A percentile compares a stretch with the other conserved stretches of the same genome.
These are phyloP conservation scores for Xylariaceae sp. DNA, from an alignment of 2,329 filamentous ascomycete genomes.

Conservation along the genomic window DNA sequence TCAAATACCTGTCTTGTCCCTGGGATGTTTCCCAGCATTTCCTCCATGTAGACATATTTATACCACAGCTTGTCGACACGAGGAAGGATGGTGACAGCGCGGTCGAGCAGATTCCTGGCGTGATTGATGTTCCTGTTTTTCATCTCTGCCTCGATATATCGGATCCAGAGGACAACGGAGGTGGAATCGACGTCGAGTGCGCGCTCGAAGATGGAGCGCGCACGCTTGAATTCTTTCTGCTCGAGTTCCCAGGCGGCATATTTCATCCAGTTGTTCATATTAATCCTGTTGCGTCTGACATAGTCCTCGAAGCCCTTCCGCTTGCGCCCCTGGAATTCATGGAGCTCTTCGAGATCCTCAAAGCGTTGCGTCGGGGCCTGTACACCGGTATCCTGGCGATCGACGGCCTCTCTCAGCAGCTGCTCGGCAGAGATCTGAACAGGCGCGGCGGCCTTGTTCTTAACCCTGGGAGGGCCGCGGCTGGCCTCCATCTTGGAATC, in stretches of 20 bases:
- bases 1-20: slow-evolving; percentile 94
- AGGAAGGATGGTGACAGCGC: slow-evolving; percentile 88
- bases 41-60: slow-evolving; percentile 98
- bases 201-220: slow-evolving; percentile 89
- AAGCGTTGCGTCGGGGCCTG: slow-evolving; percentile 93
- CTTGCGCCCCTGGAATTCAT: slow-evolving; percentile 95
- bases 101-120: slow-evolving; percentile 88
- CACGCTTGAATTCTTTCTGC: slow-evolving; percentile 93
- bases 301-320: slow-evolving; percentile 97
- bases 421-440: slow-evolving; percentile 95
- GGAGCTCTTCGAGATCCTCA: slow-evolving; percentile 92
- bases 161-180: slow-evolving; percentile 80
- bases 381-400: slow-evolving; percentile 83
- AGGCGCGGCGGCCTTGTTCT: slow-evolving; percentile 94
- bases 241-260: slow-evolving; percentile 98
- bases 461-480: slow-evolving; percentile 90
- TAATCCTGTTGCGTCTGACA: slow-evolving; percentile 88
- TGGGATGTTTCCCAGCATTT: slow-evolving; percentile 91
- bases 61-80: slow-evolving; percentile 97
- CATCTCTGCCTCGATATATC: slow-evolving; percentile 96
- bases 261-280: slow-evolving; percentile 98
- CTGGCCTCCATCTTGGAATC: slow-evolving; percentile 73
- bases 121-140: slow-evolving; percentile 94
- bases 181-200: slow-evolving; percentile 90
- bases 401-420: slow-evolving; percentile 92